A percentile compares a stretch with the other conserved stretches of the same genome.
phyloP scores from a whole-genome alignment of 2,329 filamentous ascomycete genomes.

The Cyphellophora europaea region DNA sequence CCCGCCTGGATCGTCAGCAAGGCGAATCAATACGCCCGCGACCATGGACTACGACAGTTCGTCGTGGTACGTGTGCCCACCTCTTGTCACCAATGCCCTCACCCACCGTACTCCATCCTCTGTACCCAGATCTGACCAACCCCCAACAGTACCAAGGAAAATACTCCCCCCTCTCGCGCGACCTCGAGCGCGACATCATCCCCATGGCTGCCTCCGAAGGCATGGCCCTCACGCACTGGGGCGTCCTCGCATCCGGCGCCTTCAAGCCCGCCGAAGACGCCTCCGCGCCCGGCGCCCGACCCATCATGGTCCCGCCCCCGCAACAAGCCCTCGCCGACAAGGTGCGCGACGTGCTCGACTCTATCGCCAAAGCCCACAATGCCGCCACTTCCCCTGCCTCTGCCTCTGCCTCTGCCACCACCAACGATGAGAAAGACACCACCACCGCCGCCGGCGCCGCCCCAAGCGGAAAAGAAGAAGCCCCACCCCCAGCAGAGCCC shows the following conservation, averaged over 20 bases:
- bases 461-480: too few relatives aligned
- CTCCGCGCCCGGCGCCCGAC: too few relatives aligned
- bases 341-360: slow-evolving; percentile 8
- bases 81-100: too few relatives aligned
- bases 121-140: too few relatives aligned
- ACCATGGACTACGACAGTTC: slow-evolving; percentile 62
- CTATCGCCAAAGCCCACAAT: slow-evolving; percentile 4
- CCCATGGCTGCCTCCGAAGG: slow-evolving; percentile 56
- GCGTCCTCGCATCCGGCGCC: neutral
- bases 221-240: too few relatives aligned
- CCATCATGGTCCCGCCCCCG: neutral
- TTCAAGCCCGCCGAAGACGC: too few relatives aligned
- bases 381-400: slow-evolving; percentile 21
- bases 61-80: slow-evolving; percentile 34
- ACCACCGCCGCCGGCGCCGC: too few relatives aligned
- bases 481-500: too few relatives aligned
- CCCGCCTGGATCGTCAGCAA: slow-evolving; percentile 54
- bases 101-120: too few relatives aligned
- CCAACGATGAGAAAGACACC: too few relatives aligned
- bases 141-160: slow-evolving; percentile 51
- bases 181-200: slow-evolving; percentile 62
- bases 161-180: slow-evolving; percentile 53
- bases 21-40: slow-evolving; percentile 51
- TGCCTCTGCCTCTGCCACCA: too few relatives aligned
- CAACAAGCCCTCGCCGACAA: slow-evolving; percentile 6